Percentiles rank a stretch among this genome's conserved stretches.
phyloP scores from a whole-genome alignment of 805 yeast genomes.

The Wickerhamiella sorbophila region DNA sequence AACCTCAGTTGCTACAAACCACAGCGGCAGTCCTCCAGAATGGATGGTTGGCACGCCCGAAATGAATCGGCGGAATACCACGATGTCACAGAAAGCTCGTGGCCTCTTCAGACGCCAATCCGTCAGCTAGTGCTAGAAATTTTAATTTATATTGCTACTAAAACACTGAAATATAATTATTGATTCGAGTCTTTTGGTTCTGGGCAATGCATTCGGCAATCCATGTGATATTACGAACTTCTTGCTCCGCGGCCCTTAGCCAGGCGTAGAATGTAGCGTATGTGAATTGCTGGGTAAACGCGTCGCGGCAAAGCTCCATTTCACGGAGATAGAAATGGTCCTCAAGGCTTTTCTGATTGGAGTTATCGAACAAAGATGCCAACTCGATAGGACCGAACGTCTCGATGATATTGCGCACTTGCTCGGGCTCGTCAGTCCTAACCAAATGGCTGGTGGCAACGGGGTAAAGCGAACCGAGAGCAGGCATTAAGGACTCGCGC shows the following conservation, averaged over 20 bases:
- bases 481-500: constrained; percentile 59
- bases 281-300: constrained; percentile 93
- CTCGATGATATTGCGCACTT: constrained; percentile 36
- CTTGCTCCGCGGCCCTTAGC: constrained; percentile 93
- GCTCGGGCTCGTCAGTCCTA: constrained; percentile 73
- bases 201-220: constrained; percentile 99
- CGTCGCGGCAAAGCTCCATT: constrained; percentile 82
- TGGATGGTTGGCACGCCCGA: constrained; percentile 2
- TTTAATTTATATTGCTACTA: constrained; percentile 21
- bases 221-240: constrained; percentile 96
- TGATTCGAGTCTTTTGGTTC: constrained; percentile 87
- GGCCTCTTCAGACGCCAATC: not conserved
- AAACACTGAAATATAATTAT: constrained; percentile 78
- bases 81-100: not conserved
- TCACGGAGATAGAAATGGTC: constrained; percentile 89
- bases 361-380: constrained; percentile 33
- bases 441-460: constrained; percentile 51
- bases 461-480: constrained; percentile 69
- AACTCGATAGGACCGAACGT: constrained; percentile 19
- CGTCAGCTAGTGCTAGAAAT: not conserved
- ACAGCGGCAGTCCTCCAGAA: constrained; percentile 1
- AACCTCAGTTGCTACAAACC: not conserved
- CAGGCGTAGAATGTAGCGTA: constrained; percentile 89
- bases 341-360: constrained; percentile 53
- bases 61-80: not conserved